These are phyloP conservation scores for Pisolithus thermaeus DNA, from an alignment of 1,284 basidiomycete genomes.

Conservation along the genomic window DNA sequence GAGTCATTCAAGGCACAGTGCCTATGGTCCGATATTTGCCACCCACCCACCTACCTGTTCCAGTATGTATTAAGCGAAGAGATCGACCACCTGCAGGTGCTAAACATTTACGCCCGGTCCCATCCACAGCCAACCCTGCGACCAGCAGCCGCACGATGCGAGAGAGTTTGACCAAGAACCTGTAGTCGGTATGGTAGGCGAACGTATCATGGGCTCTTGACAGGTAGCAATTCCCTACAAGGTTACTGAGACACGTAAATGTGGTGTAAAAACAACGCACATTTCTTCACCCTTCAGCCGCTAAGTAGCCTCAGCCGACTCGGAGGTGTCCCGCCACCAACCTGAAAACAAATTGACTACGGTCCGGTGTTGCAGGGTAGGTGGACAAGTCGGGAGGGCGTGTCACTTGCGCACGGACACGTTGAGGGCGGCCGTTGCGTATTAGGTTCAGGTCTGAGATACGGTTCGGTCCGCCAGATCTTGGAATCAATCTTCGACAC, in stretches of 20 bases:
- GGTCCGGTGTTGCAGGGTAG: not conserved
- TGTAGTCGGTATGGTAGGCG: no score
- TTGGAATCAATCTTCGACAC: not conserved
- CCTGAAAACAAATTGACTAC: not conserved
- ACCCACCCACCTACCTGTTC: not conserved
- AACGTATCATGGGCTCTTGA: no score
- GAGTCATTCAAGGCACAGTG: not conserved
- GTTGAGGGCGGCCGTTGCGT: no score
- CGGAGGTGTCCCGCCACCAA: not conserved
- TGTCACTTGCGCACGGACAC: not conserved
- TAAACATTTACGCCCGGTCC: not conserved
- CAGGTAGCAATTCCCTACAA: no score
- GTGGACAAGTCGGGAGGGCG: not conserved
- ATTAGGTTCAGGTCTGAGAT: no score
- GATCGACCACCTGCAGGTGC: not conserved
- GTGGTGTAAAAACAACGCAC: no score
- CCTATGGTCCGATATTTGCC: not conserved
- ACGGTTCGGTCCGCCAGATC: not conserved
- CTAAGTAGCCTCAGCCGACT: no score
- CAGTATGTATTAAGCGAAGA: not conserved
- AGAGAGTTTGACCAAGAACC: no score
- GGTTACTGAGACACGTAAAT: no score
- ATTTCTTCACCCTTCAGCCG: no score
- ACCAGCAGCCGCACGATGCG: not conserved
- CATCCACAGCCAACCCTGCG: not conserved